These are phyloP conservation scores for Pythium graminicola DNA, from an alignment of 352 stramenopile species.

Conservation along the genomic window DNA sequence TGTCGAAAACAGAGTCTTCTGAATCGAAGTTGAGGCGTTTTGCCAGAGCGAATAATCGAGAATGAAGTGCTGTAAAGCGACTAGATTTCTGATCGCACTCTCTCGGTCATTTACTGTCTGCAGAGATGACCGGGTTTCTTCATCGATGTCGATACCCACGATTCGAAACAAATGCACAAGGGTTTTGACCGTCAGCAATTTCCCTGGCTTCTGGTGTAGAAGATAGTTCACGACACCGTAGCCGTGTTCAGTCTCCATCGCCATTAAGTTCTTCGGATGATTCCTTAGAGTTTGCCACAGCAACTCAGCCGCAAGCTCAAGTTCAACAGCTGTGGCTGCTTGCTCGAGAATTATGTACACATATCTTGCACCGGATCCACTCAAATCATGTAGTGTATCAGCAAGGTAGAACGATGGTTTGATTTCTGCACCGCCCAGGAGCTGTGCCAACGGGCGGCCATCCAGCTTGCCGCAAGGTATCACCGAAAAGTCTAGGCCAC, in stretches of 20 bases:
- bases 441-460: slow-evolving; percentile 46
- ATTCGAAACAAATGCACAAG: slow-evolving; percentile 47
- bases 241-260: slow-evolving; percentile 66
- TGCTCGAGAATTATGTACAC: slow-evolving; percentile 47
- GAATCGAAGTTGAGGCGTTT: slow-evolving; percentile 29
- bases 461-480: slow-evolving; percentile 45
- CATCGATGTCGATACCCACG: slow-evolving; percentile 40
- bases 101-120: slow-evolving; percentile 14
- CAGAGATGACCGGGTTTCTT: not conserved
- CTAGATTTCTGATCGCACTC: slow-evolving; percentile 49
- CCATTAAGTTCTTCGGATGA: slow-evolving; percentile 36
- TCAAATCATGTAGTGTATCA: slow-evolving; percentile 37
- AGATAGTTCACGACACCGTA: slow-evolving; percentile 68
- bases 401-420: slow-evolving; percentile 25
- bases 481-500: slow-evolving; percentile 32
- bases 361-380: slow-evolving; percentile 44
- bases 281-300: slow-evolving; percentile 30
- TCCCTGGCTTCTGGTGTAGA: slow-evolving; percentile 44
- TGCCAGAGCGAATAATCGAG: slow-evolving; percentile 70
- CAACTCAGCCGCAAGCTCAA: slow-evolving; percentile 44
- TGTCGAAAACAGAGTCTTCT: slow-evolving; percentile 52
- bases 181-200: slow-evolving; percentile 29
- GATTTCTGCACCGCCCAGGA: slow-evolving; percentile 40
- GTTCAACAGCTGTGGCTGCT: slow-evolving; percentile 29
- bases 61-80: slow-evolving; percentile 65